These are phyloP conservation scores for Grosmannia penicillata DNA, from an alignment of 2,329 filamentous ascomycete species.

Conservation along the genomic window DNA sequence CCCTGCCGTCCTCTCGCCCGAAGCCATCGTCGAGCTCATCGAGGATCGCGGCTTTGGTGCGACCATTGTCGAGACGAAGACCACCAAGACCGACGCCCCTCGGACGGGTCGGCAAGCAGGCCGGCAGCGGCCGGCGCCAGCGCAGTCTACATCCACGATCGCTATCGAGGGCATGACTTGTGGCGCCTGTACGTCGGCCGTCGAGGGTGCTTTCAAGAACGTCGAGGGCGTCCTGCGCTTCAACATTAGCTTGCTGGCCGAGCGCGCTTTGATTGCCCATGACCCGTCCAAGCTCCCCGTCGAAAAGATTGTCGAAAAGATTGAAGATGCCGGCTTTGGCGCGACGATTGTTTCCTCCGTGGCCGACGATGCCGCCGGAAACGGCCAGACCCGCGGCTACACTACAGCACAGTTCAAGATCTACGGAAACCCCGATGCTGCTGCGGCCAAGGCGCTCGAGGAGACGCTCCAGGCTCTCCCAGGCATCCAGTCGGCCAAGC, in stretches of 20 bases:
- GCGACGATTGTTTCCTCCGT: conserved; percentile 68
- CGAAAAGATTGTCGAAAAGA: conserved; percentile 63
- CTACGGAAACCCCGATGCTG: conserved; percentile 62
- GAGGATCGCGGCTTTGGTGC: conserved; percentile 70
- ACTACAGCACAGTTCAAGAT: conserved; percentile 66
- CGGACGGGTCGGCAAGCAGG: conserved; percentile 20
- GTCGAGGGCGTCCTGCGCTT: conserved; percentile 72
- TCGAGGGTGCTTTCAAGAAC: conserved; percentile 67
- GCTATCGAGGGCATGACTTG: conserved; percentile 96
- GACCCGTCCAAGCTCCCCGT: conserved; percentile 55
- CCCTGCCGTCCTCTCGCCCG: conserved; percentile 32
- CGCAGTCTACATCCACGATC: conserved; percentile 61
- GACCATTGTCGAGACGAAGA: conserved; percentile 56
- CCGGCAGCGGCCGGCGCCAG: conserved; percentile 27
- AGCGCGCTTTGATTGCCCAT: conserved; percentile 79
- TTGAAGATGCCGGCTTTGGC: conserved; percentile 84
- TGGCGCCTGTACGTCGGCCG: conserved; percentile 84
- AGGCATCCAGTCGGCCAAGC: conserved; percentile 59
- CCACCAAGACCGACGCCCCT: conserved; percentile 21
- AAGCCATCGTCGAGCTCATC: conserved; percentile 42
- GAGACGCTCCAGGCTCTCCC: conserved; percentile 45
- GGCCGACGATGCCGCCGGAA: conserved; percentile 37
- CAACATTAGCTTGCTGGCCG: conserved; percentile 88
- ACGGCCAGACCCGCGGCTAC: conserved; percentile 26
- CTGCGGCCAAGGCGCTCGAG: conserved; percentile 59